A percentile compares a stretch with the other conserved stretches of the same genome.
phyloP scores from a whole-genome alignment of 805 yeast genomes.

The Metschnikowia dekortorum region DNA sequence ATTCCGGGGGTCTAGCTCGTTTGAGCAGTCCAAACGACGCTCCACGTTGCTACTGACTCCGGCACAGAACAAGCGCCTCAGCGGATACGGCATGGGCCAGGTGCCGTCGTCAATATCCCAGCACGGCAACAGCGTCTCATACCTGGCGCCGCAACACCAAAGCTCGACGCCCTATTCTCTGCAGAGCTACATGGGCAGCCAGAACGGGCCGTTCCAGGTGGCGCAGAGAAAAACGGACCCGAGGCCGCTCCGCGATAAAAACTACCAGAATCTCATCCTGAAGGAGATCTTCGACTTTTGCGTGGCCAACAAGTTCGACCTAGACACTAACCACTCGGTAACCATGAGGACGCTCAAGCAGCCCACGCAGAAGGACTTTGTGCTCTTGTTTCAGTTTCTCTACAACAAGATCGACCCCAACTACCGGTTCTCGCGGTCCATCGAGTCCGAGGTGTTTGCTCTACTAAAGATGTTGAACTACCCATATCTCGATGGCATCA shows the following conservation, averaged over 20 bases:
- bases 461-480: slow-evolving; percentile 63
- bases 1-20: slow-evolving; percentile 17
- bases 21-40: slow-evolving; percentile 23
- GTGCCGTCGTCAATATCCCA: neutral
- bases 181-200: slow-evolving; percentile 4
- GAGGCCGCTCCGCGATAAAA: slow-evolving; percentile 72
- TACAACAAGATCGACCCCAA: slow-evolving; percentile 78
- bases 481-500: slow-evolving; percentile 76
- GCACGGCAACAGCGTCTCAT: neutral
- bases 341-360: slow-evolving; percentile 58
- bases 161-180: slow-evolving; percentile 7
- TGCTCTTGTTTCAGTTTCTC: slow-evolving; percentile 71
- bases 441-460: slow-evolving; percentile 72
- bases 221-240: slow-evolving; percentile 43
- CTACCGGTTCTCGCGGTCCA: slow-evolving; percentile 58
- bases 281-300: slow-evolving; percentile 67
- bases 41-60: slow-evolving; percentile 31
- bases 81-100: slow-evolving; percentile 6
- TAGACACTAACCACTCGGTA: slow-evolving; percentile 68
- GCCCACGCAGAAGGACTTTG: slow-evolving; percentile 88
- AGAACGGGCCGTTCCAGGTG: neutral
- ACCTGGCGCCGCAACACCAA: neutral
- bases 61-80: slow-evolving; percentile 24
- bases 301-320: slow-evolving; percentile 60
- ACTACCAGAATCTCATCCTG: slow-evolving; percentile 60